Evolutionary conservation across 306 rosid genomes (phyloP), one percentile per base, ranked within the genome.

Genomic region (Carpinus viminea): DNA sequence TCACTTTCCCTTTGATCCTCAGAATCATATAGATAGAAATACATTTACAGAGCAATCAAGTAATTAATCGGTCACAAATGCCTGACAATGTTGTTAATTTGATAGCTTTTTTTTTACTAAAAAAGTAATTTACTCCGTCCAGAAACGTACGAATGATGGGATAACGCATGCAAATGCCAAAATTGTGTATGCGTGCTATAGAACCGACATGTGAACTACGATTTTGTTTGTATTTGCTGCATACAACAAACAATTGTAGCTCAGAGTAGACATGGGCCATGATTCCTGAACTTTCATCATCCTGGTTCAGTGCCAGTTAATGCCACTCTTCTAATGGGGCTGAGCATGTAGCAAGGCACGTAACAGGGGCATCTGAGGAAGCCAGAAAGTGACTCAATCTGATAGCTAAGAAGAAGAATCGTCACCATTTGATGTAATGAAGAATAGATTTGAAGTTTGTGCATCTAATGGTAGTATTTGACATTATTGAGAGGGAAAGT

Each of bases 181-280:
- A 55, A 31, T 1, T 18, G 16, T 15, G 69, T 36, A 50, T 28
- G 53, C 28, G 28, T 4, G 10, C 4, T 20, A 6, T 15, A 18
- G 34, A 2, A 62, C 78, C 7, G 10, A 48, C 90, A 75, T 86
- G 91, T 86, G 91, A 89, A 70, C 70, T 28, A 53, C 0, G 1
- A 2, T 70, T 81, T 68, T 78, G 80, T 75, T 65, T 24, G 48
- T 80, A 24, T 80, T 79, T 68, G 74, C 38, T 61, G 12, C 51
- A 52, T 70, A 76, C 84, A 73, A 73, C 8, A 61, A 31, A 31
- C 34, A 31, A 31, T 31, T 31, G 45, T 41, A 20, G 1, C 80
- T 53, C 80, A 69, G 68, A 53, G 12, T 24, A 46, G 7, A 13
- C 18, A 20, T 61, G 77, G 78, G 54, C 7, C 48, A 7, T 9